These are phyloP conservation scores for Irpex lacteus DNA, from an alignment of 1,284 basidiomycete species.

Conservation along the genomic window DNA sequence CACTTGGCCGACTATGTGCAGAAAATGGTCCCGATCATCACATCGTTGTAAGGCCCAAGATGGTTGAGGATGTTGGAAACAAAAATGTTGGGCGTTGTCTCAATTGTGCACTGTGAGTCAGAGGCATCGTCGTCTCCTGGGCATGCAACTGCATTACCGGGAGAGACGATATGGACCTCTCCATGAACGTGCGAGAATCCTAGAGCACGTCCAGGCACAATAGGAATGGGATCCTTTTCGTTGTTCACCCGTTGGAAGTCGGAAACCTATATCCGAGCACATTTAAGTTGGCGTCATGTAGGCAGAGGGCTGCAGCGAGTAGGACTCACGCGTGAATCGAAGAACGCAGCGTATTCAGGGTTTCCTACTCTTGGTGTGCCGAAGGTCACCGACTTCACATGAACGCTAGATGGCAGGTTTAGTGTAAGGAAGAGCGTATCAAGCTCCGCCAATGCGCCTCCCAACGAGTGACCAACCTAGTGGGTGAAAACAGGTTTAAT, in stretches of 20 bases:
- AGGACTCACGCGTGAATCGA: conserved; percentile 23
- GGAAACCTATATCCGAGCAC: conserved; percentile 20
- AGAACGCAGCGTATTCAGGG: conserved; percentile 28
- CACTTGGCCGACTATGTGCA: conserved; percentile 28
- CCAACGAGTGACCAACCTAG: conserved; percentile 38
- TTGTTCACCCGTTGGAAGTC: conserved; percentile 38
- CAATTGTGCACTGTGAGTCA: conserved; percentile 44
- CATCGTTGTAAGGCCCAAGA: conserved; percentile 53
- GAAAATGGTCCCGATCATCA: conserved; percentile 47
- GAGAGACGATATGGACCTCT: conserved; percentile 35
- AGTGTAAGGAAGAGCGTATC: conserved; percentile 36
- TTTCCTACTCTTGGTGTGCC: conserved; percentile 40
- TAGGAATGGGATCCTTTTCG: conserved; percentile 36
- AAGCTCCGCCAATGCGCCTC: conserved; percentile 38
- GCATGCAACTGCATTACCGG: conserved; percentile 31
- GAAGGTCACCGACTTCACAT: conserved; percentile 35
- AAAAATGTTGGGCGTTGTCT: conserved; percentile 42
- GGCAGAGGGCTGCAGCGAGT: not conserved
- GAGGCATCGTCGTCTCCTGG: conserved; percentile 42
- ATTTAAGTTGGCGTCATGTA: conserved; percentile 13
- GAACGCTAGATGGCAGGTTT: conserved; percentile 32
- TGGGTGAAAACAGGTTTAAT: not conserved
- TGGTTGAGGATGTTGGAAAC: conserved; percentile 45
- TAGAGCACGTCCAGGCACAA: conserved; percentile 37
- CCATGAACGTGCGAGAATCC: conserved; percentile 36